Percentiles rank a stretch among this genome's conserved stretches.
Evolutionary conservation across 805 yeast genomes (phyloP).

Genomic region (Myxozyma monticola): DNA sequence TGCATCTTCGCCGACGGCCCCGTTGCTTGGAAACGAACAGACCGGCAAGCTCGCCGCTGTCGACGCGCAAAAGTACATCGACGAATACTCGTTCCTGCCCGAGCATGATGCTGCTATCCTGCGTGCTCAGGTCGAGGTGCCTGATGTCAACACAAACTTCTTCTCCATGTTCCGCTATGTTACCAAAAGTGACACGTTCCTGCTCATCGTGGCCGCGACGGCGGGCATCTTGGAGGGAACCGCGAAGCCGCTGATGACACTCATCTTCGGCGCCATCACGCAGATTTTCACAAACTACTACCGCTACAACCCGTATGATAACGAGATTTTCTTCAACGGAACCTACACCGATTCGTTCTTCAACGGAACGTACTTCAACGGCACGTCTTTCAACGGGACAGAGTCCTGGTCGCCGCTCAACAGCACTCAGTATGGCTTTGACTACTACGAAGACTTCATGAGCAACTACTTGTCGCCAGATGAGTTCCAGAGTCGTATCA

Average conservation of each 20-base stretch:
- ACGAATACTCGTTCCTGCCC: slow-evolving; percentile 36
- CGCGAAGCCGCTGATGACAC: slow-evolving; percentile 45
- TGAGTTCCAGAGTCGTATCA: slow-evolving; percentile 39
- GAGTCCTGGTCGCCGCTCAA: slow-evolving; percentile 20
- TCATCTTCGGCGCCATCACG: slow-evolving; percentile 44
- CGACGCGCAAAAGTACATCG: slow-evolving; percentile 22
- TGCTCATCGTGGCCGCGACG: slow-evolving; percentile 37
- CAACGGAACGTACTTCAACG: slow-evolving; percentile 22
- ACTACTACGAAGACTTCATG: slow-evolving; percentile 15
- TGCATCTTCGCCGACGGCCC: slow-evolving; percentile 16
- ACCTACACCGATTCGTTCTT: slow-evolving; percentile 23
- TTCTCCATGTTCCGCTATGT: slow-evolving; percentile 41
- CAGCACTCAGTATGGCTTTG: slow-evolving; percentile 13
- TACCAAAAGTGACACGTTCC: slow-evolving; percentile 30
- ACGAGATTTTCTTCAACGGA: slow-evolving; percentile 20
- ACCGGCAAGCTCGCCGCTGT: slow-evolving; percentile 6
- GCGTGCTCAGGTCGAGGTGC: slow-evolving; percentile 38
- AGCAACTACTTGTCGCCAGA: slow-evolving; percentile 22
- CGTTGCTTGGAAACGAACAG: slow-evolving; percentile 11
- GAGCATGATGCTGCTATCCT: slow-evolving; percentile 39
- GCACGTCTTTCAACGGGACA: slow-evolving; percentile 26
- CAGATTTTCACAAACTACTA: slow-evolving; percentile 40
- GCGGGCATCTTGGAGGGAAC: slow-evolving; percentile 32
- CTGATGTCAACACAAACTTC: slow-evolving; percentile 33
- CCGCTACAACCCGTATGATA: slow-evolving; percentile 27